Percentiles rank a stretch among this genome's conserved stretches.
phyloP scores from a whole-genome alignment of 139 green algal species.

The Tetradesmus obliquus region DNA sequence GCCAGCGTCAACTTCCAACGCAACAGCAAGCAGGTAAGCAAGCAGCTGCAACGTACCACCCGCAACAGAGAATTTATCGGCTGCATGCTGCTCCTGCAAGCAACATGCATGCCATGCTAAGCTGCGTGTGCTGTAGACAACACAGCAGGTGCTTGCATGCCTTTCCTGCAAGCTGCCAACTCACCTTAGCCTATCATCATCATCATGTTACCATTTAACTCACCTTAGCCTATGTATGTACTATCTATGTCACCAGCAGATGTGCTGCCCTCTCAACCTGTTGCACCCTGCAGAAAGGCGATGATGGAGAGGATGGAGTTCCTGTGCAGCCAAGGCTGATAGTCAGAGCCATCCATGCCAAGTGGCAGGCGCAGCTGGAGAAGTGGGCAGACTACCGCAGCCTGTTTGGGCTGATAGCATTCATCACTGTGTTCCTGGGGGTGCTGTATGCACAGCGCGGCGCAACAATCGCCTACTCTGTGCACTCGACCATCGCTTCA shows the following conservation, averaged over 20 bases:
- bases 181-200: too few species aligned
- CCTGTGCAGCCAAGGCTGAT: slow-evolving; percentile 55
- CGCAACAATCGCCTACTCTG: slow-evolving; percentile 69
- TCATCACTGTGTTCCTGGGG: slow-evolving; percentile 75
- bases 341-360: slow-evolving; percentile 70
- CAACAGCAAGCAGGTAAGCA: neutral
- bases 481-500: slow-evolving; percentile 68
- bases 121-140: too few species aligned
- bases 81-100: neutral
- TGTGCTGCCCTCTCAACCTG: neutral
- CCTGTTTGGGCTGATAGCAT: slow-evolving; percentile 79
- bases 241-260: too few species aligned
- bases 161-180: too few species aligned
- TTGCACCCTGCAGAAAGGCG: neutral
- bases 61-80: neutral
- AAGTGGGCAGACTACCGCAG: slow-evolving; percentile 77
- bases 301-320: neutral
- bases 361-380: slow-evolving; percentile 74
- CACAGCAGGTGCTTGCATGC: too few species aligned
- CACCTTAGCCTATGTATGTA: too few species aligned
- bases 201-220: too few species aligned
- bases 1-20: neutral
- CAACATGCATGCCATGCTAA: neutral
- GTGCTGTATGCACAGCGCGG: slow-evolving; percentile 80
- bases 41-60: neutral